phyloP scores from a whole-genome alignment of 495 filamentous ascomycete genomes.

The Talaromyces proteolyticus region DNA sequence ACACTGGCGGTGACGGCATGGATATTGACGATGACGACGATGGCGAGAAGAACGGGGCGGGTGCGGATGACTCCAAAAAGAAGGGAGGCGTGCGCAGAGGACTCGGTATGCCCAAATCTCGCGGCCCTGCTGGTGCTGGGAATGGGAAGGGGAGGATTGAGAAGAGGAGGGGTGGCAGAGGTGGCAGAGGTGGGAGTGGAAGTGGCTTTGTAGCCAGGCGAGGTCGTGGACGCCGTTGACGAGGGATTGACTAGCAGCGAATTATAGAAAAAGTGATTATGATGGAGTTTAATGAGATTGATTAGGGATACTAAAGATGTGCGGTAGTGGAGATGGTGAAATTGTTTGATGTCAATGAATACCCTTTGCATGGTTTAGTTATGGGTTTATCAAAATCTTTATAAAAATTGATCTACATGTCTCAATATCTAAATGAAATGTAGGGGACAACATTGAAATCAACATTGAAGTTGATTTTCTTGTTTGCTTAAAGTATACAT shows the following conservation, averaged over 20 bases:
- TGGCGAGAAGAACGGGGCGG: constrained; percentile 17
- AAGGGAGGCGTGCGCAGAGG: constrained; percentile 28
- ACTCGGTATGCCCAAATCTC: constrained; percentile 39
- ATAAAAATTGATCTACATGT: too few relatives aligned
- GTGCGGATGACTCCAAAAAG: too few relatives aligned
- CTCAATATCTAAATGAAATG: too few relatives aligned
- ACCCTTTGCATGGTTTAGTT: not conserved
- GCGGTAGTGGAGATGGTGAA: too few relatives aligned
- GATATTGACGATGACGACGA: constrained; percentile 67
- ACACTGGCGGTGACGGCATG: constrained; percentile 43
- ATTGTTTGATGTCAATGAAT: not conserved
- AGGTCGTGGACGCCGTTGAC: constrained; percentile 17
- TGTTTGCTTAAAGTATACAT: too few relatives aligned
- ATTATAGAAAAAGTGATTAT: too few relatives aligned
- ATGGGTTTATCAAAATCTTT: too few relatives aligned
- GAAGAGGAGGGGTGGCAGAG: constrained; percentile 28
- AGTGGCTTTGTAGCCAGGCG: constrained; percentile 12
- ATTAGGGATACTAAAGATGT: not conserved
- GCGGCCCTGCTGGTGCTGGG: constrained; percentile 17
- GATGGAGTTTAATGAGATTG: not conserved
- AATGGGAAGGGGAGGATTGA: constrained; percentile 26
- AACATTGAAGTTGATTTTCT: too few relatives aligned
- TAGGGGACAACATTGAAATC: too few relatives aligned
- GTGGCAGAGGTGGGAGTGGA: too few relatives aligned
- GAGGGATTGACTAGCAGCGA: too few relatives aligned